phyloP scores from a whole-genome alignment of 768 basidiomycete genomes.

The Neoboletus subvelutipes region DNA sequence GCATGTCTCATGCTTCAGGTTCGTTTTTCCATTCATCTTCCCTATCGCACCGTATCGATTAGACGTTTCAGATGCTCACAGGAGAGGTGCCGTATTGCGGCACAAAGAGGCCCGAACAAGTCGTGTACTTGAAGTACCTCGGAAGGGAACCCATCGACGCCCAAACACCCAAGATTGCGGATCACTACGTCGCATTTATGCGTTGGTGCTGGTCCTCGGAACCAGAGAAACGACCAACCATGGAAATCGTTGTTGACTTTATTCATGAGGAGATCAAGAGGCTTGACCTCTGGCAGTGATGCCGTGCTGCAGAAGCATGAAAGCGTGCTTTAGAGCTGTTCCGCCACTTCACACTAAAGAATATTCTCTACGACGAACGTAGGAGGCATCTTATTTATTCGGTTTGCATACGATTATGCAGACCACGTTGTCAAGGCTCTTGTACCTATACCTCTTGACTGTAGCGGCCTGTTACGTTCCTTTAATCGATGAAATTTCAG shows the following conservation, averaged over 20 bases:
- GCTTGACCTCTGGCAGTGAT: background rate
- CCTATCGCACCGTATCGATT: background rate
- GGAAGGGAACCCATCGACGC: slow-evolving; percentile 16
- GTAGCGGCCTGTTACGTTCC: no score
- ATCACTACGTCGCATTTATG: slow-evolving; percentile 5
- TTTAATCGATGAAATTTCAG: no score
- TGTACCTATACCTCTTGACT: no score
- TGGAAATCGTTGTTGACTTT: slow-evolving; percentile 6
- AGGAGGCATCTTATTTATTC: no score
- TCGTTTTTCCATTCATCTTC: background rate
- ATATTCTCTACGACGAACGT: no score
- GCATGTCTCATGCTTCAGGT: slow-evolving; percentile 19
- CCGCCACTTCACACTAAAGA: no score
- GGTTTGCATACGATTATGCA: no score
- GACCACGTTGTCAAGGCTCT: no score
- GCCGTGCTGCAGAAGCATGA: background rate
- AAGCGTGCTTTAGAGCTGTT: no score
- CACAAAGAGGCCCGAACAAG: slow-evolving; percentile 9
- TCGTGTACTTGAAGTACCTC: slow-evolving; percentile 13
- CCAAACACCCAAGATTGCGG: slow-evolving; percentile 2
- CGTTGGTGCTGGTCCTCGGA: slow-evolving; percentile 11
- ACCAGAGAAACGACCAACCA: slow-evolving; percentile 11
- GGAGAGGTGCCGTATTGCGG: slow-evolving; percentile 8
- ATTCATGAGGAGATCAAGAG: slow-evolving; percentile 1
- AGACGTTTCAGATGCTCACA: slow-evolving; percentile 4